Evolutionary conservation across 192 early-diverging fungal genomes (phyloP).

Genomic region (Mortierella antarctica): DNA sequence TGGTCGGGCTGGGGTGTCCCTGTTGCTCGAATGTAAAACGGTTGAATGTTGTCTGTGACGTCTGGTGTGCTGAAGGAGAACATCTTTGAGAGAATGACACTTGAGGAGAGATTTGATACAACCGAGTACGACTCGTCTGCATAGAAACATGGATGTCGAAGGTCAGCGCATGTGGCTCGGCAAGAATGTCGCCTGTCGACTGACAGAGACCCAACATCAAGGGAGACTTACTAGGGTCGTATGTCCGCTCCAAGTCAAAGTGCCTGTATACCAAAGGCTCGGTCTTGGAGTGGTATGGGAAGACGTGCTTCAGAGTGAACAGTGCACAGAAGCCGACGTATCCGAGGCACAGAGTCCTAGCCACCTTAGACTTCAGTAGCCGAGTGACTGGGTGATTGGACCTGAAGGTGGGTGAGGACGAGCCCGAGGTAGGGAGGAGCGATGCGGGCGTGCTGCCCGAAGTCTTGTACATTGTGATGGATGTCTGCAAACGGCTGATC

Average conservation of each 20-base stretch:
- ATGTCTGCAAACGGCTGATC: too few species aligned
- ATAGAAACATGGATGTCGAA: too few species aligned
- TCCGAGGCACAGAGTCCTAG: slow-evolving; percentile 4
- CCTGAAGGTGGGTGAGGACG: slow-evolving; percentile 18
- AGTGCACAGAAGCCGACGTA: slow-evolving; percentile 20
- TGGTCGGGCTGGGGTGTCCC: slow-evolving; percentile 47
- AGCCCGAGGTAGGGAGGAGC: neutral
- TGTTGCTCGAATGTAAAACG: slow-evolving; percentile 32
- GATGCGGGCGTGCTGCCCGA: neutral
- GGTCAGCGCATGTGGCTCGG: too few species aligned
- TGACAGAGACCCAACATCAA: neutral
- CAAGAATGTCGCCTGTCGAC: too few species aligned
- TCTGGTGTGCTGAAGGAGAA: slow-evolving; percentile 32
- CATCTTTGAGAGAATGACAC: slow-evolving; percentile 42
- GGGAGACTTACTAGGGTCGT: slow-evolving; percentile 18
- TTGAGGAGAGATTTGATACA: slow-evolving; percentile 23
- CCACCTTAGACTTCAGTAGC: slow-evolving; percentile 16
- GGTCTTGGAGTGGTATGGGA: slow-evolving; percentile 21
- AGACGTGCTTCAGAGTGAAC: slow-evolving; percentile 19
- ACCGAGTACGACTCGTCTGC: slow-evolving; percentile 23
- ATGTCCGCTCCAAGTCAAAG: slow-evolving; percentile 25
- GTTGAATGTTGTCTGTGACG: slow-evolving; percentile 31
- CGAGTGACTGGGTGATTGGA: neutral
- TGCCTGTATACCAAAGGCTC: slow-evolving; percentile 17
- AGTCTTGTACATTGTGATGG: too few species aligned